Percentiles rank a stretch among this genome's conserved stretches.
These are phyloP conservation scores for Candolleomyces aberdarensis DNA, from an alignment of 768 basidiomycete species.

Conservation along the genomic window DNA sequence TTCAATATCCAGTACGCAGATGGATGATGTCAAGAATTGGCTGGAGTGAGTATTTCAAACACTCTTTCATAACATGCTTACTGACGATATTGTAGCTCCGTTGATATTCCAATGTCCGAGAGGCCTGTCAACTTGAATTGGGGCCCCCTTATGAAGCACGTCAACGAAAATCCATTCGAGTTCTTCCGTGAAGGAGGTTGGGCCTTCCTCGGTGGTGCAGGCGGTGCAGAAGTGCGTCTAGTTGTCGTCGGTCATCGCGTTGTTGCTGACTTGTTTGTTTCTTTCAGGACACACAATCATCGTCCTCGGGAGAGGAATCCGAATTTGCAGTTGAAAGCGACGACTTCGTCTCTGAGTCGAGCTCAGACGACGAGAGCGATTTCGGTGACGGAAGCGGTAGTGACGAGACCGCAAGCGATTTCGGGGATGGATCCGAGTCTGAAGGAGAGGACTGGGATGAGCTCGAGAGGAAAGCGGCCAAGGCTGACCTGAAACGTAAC, in stretches of 20 bases:
- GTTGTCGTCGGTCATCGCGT: neutral
- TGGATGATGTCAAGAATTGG: constrained; percentile 99
- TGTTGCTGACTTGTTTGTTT: neutral
- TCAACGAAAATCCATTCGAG: constrained; percentile 92
- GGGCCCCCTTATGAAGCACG: constrained; percentile 98
- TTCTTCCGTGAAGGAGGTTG: constrained; percentile 98
- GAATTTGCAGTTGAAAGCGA: constrained; percentile 59
- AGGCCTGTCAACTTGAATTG: constrained; percentile 97
- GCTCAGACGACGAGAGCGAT: constrained; percentile 43
- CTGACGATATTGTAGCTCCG: constrained; percentile 59
- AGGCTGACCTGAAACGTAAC: constrained; percentile 54
- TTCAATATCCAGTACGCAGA: constrained; percentile 83
- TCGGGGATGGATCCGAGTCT: constrained; percentile 58
- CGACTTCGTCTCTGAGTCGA: constrained; percentile 48
- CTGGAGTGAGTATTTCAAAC: constrained; percentile 67
- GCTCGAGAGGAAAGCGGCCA: constrained; percentile 86
- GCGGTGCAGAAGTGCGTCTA: constrained; percentile 62
- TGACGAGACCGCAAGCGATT: constrained; percentile 59
- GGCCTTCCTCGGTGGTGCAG: constrained; percentile 79
- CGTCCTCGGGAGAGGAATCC: constrained; percentile 48
- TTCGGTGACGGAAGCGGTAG: constrained; percentile 53
- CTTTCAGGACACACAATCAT: constrained; percentile 37
- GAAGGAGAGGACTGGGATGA: constrained; percentile 96
- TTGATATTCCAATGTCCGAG: constrained; percentile 94
- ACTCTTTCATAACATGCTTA: neutral